Percentiles rank a stretch among this genome's conserved stretches.
phyloP scores from a whole-genome alignment of 2,329 filamentous ascomycete genomes.

The Penicillium verrucosum region DNA sequence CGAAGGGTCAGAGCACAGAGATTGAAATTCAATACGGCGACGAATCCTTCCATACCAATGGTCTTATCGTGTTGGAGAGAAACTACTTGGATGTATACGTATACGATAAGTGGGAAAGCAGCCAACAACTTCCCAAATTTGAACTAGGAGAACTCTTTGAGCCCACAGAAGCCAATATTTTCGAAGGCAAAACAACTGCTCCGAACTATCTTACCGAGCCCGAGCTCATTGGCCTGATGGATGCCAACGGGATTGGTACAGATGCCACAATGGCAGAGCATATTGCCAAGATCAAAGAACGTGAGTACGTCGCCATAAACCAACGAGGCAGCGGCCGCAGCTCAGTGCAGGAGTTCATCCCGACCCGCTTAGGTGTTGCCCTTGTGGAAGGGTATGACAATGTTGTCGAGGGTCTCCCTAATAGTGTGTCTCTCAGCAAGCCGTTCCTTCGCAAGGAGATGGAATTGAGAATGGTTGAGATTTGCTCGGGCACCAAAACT shows the following conservation, averaged over 20 bases:
- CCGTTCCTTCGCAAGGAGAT: slow-evolving; percentile 97
- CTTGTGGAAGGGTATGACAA: slow-evolving; percentile 92
- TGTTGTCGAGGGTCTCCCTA: slow-evolving; percentile 76
- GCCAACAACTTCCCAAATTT: slow-evolving; percentile 75
- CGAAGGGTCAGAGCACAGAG: slow-evolving; percentile 79
- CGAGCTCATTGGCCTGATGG: slow-evolving; percentile 93
- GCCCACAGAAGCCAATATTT: slow-evolving; percentile 83
- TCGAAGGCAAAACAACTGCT: slow-evolving; percentile 82
- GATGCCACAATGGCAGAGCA: slow-evolving; percentile 99
- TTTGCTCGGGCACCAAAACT: slow-evolving; percentile 81
- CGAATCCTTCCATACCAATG: slow-evolving; percentile 77
- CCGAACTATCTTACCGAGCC: slow-evolving; percentile 90
- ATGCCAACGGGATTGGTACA: slow-evolving; percentile 96
- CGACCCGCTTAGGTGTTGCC: slow-evolving; percentile 84
- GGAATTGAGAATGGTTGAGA: slow-evolving; percentile 94
- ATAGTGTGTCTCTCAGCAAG: slow-evolving; percentile 72
- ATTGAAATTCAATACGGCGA: slow-evolving; percentile 80
- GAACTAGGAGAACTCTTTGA: slow-evolving; percentile 76
- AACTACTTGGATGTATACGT: slow-evolving; percentile 96
- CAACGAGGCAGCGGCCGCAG: slow-evolving; percentile 49
- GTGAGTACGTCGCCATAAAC: slow-evolving; percentile 76
- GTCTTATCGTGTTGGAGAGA: slow-evolving; percentile 76
- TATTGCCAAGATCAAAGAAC: slow-evolving; percentile 89
- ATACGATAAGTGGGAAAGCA: slow-evolving; percentile 95
- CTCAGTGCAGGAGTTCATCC: slow-evolving; percentile 78